phyloP scores from a whole-genome alignment of 257 asterid species.

The Solanum lycopersicoides region DNA sequence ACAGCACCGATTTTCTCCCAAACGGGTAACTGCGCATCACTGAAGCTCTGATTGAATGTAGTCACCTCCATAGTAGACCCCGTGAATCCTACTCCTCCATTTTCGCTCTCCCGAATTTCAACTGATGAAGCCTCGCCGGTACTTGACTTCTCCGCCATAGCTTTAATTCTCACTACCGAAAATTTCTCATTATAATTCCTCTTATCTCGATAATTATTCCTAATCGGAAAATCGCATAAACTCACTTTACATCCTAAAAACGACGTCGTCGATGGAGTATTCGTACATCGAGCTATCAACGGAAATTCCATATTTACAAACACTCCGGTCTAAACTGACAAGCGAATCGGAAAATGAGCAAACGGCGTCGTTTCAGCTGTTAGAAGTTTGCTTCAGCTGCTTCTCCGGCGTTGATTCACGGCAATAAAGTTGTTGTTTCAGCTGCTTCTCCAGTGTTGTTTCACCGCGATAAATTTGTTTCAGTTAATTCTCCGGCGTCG shows the following conservation, averaged over 20 bases:
- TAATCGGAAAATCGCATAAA: constrained; percentile 12
- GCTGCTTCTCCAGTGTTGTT: neutral
- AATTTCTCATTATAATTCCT: constrained; percentile 6
- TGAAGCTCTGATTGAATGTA: constrained; percentile 63
- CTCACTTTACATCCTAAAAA: constrained; percentile 18
- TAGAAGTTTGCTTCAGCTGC: neutral
- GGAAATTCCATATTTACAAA: constrained; percentile 38
- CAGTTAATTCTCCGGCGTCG: neutral
- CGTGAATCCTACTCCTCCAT: constrained; percentile 14
- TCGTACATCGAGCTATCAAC: constrained; percentile 38
- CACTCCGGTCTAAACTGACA: neutral
- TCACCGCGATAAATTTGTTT: neutral
- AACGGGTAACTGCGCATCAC: constrained; percentile 67
- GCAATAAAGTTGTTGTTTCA: neutral
- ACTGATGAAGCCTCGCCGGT: neutral
- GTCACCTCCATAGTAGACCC: constrained; percentile 78
- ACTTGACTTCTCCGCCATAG: constrained; percentile 19
- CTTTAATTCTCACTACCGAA: constrained; percentile 6
- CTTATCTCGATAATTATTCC: constrained; percentile 2
- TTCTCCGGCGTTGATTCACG: neutral
- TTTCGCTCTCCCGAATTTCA: constrained; percentile 27
- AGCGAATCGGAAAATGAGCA: neutral
- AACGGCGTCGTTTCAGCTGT: neutral
- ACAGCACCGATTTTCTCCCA: constrained; percentile 96
- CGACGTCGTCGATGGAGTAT: constrained; percentile 21